These are phyloP conservation scores for Gossypium sturtianum DNA, from an alignment of 345 rosid species.

Conservation along the genomic window DNA sequence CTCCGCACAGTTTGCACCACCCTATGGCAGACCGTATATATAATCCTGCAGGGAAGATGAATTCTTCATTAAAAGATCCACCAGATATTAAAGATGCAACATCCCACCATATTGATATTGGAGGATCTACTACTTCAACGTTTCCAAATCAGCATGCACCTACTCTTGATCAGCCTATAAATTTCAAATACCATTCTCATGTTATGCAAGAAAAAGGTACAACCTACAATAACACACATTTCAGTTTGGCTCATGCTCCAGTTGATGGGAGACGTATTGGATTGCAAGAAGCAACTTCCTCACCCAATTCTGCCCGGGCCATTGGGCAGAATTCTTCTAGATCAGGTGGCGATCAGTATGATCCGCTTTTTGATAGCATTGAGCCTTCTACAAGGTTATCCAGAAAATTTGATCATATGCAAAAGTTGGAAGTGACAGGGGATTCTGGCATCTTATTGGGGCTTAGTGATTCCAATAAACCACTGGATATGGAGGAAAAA, in stretches of 20 bases:
- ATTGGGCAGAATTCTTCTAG: slow-evolving; percentile 24
- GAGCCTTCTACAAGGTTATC: slow-evolving; percentile 48
- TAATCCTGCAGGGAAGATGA: slow-evolving; percentile 18
- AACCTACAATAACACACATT: slow-evolving; percentile 15
- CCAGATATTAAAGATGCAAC: slow-evolving; percentile 26
- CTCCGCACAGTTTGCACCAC: slow-evolving; percentile 18
- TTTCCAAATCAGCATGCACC: slow-evolving; percentile 39
- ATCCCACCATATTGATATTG: slow-evolving; percentile 19
- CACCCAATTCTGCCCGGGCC: slow-evolving; percentile 37
- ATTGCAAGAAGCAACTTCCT: slow-evolving; percentile 36
- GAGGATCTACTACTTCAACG: slow-evolving; percentile 27
- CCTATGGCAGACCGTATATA: slow-evolving; percentile 10
- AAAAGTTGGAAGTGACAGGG: slow-evolving; percentile 36
- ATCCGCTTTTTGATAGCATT: slow-evolving; percentile 80
- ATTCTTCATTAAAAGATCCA: slow-evolving; percentile 26
- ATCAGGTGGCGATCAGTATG: slow-evolving; percentile 60
- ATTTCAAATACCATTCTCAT: slow-evolving; percentile 33
- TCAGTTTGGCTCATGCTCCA: slow-evolving; percentile 23
- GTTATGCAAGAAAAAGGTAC: slow-evolving; percentile 29
- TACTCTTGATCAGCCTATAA: slow-evolving; percentile 39
- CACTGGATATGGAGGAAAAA: slow-evolving; percentile 55
- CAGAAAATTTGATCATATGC: slow-evolving; percentile 31
- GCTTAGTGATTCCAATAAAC: slow-evolving; percentile 41
- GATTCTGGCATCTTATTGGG: slow-evolving; percentile 36
- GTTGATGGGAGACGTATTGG: slow-evolving; percentile 32